These are phyloP conservation scores for Fraxinus cuspidata DNA, from an alignment of 257 asterid species.

Conservation along the genomic window DNA sequence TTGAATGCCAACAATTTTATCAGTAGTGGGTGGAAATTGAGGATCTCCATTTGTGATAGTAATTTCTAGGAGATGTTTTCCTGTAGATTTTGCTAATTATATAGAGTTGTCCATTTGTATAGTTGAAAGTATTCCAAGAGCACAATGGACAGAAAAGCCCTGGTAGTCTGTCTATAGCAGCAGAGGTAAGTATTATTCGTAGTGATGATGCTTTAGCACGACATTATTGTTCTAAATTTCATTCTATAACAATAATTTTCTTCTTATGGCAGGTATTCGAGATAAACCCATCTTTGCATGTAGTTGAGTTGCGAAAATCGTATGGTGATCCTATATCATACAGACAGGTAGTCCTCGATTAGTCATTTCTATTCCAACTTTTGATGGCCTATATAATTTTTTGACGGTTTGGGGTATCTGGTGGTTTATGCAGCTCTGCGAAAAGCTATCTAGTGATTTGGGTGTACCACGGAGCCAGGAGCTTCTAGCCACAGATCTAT, in stretches of 20 bases:
- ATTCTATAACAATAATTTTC: not conserved
- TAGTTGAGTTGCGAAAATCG: slow-evolving; percentile 77
- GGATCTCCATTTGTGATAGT: not conserved
- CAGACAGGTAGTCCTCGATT: slow-evolving; percentile 58
- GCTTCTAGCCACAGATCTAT: slow-evolving; percentile 30
- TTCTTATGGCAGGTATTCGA: slow-evolving; percentile 69
- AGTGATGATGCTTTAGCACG: not conserved
- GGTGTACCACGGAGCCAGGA: slow-evolving; percentile 62
- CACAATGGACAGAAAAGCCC: slow-evolving; percentile 50
- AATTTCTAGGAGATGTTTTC: not conserved
- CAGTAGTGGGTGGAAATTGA: not conserved
- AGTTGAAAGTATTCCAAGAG: slow-evolving; percentile 73
- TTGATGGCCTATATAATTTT: not conserved
- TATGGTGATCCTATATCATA: slow-evolving; percentile 71
- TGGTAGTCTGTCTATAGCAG: slow-evolving; percentile 62
- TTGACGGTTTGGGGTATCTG: slow-evolving; percentile 1
- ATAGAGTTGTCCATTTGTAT: not conserved
- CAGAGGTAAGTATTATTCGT: slow-evolving; percentile 65
- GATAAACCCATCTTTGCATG: slow-evolving; percentile 76
- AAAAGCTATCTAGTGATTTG: slow-evolving; percentile 72
- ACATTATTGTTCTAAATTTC: not conserved
- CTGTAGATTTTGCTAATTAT: not conserved
- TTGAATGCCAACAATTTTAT: not conserved
- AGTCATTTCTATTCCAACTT: not conserved
- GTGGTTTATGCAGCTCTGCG: slow-evolving; percentile 66